Conservation (phyloP, 441 rosid species). For the Euphorbia celastroides region DNA sequence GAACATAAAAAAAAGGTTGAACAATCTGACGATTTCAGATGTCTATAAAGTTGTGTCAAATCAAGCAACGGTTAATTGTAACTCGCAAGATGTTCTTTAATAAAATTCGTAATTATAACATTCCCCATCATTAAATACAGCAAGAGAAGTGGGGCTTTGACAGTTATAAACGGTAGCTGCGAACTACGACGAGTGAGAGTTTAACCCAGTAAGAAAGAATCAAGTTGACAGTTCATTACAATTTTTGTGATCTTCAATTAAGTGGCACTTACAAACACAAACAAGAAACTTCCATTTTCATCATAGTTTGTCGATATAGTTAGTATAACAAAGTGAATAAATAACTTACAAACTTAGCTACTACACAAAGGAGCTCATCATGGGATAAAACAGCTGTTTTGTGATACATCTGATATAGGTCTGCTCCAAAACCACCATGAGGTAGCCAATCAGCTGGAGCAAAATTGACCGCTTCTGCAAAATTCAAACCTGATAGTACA, state of each 20-base stretch:
- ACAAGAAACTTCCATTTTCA: background rate
- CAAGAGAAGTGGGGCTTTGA: background rate
- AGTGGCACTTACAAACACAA: background rate
- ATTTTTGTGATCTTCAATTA: background rate
- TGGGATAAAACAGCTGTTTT: slow-evolving; percentile 90
- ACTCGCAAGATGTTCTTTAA: background rate
- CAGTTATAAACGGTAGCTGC: background rate
- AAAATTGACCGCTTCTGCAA: slow-evolving; percentile 97
- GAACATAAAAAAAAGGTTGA: background rate
- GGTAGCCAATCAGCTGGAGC: slow-evolving; percentile 99
- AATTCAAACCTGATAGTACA: slow-evolving; percentile 69
- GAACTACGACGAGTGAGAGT: background rate
- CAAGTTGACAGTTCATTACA: background rate
- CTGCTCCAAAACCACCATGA: slow-evolving; percentile 80
- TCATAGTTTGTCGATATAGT: slow-evolving; percentile 3
- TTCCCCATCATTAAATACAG: background rate
- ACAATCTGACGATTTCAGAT: background rate
- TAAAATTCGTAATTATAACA: background rate
- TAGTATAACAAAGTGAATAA: slow-evolving; percentile 4
- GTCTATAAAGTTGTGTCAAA: background rate
- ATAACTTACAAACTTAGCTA: slow-evolving; percentile 57
- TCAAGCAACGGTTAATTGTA: background rate
- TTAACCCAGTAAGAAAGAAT: background rate
- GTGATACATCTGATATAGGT: slow-evolving; percentile 74
- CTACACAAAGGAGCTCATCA: slow-evolving; percentile 96